Conservation (phyloP, 768 basidiomycete species). For the Baorangia bicolor region DNA sequence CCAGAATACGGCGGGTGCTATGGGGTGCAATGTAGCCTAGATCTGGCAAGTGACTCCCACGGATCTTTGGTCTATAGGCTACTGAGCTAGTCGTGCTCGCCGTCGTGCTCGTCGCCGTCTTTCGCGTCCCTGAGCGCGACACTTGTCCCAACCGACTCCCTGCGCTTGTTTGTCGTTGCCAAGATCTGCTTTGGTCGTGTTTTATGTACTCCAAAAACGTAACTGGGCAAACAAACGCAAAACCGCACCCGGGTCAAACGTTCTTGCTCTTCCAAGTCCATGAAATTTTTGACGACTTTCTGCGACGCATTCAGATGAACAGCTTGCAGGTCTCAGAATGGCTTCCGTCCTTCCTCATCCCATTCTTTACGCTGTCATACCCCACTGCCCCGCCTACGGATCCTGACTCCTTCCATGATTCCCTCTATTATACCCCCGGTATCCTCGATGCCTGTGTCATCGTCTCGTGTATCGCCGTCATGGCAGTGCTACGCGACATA, state of each 20-base stretch:
- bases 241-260: conserved; percentile 18
- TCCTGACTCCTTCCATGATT: conserved; percentile 72
- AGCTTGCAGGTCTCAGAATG: conserved; percentile 34
- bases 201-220: conserved; percentile 32
- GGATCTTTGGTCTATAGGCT: not conserved
- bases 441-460: conserved; percentile 75
- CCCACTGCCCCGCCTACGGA: conserved; percentile 52
- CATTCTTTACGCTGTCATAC: conserved; percentile 76
- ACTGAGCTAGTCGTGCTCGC: not conserved
- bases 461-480: conserved; percentile 76
- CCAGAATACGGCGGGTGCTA: not conserved
- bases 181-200: conserved; percentile 21
- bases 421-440: conserved; percentile 72
- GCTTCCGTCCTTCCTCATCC: conserved; percentile 55
- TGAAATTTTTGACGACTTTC: conserved; percentile 37
- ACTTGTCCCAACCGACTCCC: not conserved
- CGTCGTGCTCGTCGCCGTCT: conserved; percentile 5
- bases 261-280: conserved; percentile 21
- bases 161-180: conserved; percentile 7
- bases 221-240: conserved; percentile 33
- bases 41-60: conserved; percentile 28
- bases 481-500: conserved; percentile 84
- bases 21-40: not conserved
- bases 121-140: conserved; percentile 1
- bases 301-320: conserved; percentile 38